Conservation (phyloP, 148 eudicot genomes). For the Chenopodium suecicum region DNA sequence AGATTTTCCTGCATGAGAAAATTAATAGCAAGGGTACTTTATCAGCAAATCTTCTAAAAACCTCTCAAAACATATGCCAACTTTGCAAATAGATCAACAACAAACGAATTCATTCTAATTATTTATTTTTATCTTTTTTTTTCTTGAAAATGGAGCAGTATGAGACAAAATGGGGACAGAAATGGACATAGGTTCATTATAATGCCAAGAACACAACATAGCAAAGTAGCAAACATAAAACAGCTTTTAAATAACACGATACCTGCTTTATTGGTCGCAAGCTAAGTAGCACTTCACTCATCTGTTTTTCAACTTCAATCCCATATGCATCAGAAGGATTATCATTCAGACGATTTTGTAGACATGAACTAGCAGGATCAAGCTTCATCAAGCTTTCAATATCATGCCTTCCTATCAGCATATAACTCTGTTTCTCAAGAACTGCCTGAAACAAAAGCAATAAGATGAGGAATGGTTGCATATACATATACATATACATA, state of each 20-base stretch:
- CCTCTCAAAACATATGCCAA: not conserved
- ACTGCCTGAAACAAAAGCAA: constrained; percentile 64
- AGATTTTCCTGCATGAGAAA: constrained; percentile 72
- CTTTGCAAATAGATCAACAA: constrained; percentile 6
- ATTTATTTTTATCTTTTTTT: not conserved
- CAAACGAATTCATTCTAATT: not conserved
- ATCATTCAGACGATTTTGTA: constrained; percentile 48
- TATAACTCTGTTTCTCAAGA: constrained; percentile 98
- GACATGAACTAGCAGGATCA: constrained; percentile 87
- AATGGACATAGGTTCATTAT: not conserved
- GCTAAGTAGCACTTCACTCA: constrained; percentile 73
- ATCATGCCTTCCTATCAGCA: constrained; percentile 98
- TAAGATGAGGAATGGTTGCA: constrained; percentile 17
- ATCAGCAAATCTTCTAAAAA: not conserved
- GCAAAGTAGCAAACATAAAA: not conserved
- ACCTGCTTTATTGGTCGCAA: constrained; percentile 97
- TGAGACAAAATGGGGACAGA: not conserved
- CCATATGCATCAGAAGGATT: constrained; percentile 64
- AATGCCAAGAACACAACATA: not conserved
- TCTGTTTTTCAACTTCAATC: constrained; percentile 64
- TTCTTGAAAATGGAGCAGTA: not conserved
- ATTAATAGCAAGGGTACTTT: not conserved
- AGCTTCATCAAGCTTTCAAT: constrained; percentile 80
- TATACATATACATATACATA: not conserved
- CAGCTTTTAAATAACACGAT: constrained; percentile 9